Percentiles rank a stretch among this genome's conserved stretches.
phyloP scores from a whole-genome alignment of 2,329 filamentous ascomycete species.

The Aspergillus brunneoviolaceus region DNA sequence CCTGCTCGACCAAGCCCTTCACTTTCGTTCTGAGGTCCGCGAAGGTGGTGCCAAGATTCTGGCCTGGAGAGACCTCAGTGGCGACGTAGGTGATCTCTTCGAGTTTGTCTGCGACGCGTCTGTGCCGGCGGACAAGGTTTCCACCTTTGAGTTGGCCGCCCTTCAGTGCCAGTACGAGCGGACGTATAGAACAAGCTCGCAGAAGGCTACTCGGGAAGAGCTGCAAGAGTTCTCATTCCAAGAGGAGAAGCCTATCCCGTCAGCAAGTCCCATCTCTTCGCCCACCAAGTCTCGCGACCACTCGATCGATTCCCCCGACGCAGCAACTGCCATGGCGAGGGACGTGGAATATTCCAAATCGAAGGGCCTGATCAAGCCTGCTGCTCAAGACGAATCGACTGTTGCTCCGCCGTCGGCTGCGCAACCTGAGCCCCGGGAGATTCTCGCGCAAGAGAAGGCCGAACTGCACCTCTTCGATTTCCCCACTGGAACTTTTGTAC shows the following conservation, averaged over 20 bases:
- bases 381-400: conserved; percentile 50
- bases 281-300: conserved; percentile 41
- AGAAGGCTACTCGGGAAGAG: conserved; percentile 77
- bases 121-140: conserved; percentile 67
- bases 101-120: conserved; percentile 91
- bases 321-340: conserved; percentile 45
- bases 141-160: conserved; percentile 77
- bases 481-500: conserved; percentile 76
- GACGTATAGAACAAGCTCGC: conserved; percentile 79
- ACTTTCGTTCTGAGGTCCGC: conserved; percentile 80
- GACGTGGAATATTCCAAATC: conserved; percentile 45
- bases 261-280: conserved; percentile 57
- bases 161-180: conserved; percentile 97
- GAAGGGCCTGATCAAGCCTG: conserved; percentile 41
- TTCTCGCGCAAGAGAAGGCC: conserved; percentile 71
- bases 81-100: conserved; percentile 91
- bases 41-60: conserved; percentile 80
- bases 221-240: conserved; percentile 79
- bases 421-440: conserved; percentile 69
- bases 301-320: conserved; percentile 41
- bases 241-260: conserved; percentile 59
- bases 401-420: conserved; percentile 59
- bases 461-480: conserved; percentile 96
- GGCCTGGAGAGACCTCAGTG: conserved; percentile 92
- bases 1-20: conserved; percentile 85